Percentiles rank a stretch among this genome's conserved stretches.
phyloP scores from a whole-genome alignment of 345 rosid species.

The Ceriops zippeliana region DNA sequence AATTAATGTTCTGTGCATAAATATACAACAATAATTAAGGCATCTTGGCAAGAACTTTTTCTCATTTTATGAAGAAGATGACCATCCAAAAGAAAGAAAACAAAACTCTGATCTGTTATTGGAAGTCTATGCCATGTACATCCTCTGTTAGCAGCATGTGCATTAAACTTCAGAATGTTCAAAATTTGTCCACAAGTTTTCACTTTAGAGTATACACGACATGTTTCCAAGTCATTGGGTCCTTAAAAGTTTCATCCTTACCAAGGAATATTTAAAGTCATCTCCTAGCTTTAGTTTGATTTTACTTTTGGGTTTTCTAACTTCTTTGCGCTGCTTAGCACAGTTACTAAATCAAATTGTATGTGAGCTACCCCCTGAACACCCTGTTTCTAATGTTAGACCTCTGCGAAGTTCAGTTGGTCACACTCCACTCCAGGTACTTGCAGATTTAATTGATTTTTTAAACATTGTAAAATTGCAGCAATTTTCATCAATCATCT shows the following conservation, averaged over 20 bases:
- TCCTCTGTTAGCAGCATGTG: no score
- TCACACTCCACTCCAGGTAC: constrained; percentile 65
- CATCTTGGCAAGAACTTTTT: constrained; percentile 4
- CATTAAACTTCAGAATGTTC: no score
- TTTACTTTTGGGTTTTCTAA: neutral
- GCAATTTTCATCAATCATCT: neutral
- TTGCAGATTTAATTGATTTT: neutral
- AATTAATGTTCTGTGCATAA: neutral
- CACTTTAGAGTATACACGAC: no score
- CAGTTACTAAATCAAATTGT: constrained; percentile 67
- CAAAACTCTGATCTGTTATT: neutral
- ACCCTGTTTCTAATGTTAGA: constrained; percentile 51
- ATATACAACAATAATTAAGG: neutral
- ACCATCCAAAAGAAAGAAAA: neutral
- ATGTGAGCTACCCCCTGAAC: constrained; percentile 62
- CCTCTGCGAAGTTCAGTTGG: constrained; percentile 62
- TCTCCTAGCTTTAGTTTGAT: neutral
- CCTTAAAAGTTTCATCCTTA: neutral
- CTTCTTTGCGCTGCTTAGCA: constrained; percentile 11
- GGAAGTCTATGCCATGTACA: no score
- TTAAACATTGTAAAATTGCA: neutral
- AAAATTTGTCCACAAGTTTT: no score
- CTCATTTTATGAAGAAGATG: neutral
- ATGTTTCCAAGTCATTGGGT: neutral
- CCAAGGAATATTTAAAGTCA: neutral